phyloP scores from a whole-genome alignment of 306 rosid species.

The Oemleria cerasiformis region DNA sequence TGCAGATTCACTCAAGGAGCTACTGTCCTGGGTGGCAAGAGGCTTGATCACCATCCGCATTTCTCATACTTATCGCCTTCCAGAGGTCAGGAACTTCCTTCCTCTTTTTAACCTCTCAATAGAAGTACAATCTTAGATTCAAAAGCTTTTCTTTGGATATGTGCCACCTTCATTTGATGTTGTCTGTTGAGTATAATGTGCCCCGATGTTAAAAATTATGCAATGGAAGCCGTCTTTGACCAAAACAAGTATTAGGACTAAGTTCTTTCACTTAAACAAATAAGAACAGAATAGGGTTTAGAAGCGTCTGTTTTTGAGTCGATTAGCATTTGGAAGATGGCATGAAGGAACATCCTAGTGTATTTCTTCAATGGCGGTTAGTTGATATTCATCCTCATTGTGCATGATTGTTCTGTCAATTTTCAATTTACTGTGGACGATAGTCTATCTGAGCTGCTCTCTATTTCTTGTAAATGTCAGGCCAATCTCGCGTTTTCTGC shows the following conservation, averaged over 20 bases:
- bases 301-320: background rate
- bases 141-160: background rate
- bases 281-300: background rate
- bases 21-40: slow-evolving; percentile 68
- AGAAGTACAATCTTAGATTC: background rate
- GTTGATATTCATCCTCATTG: background rate
- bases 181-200: background rate
- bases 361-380: background rate
- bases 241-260: too few species aligned
- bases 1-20: slow-evolving; percentile 73
- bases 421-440: slow-evolving; percentile 1
- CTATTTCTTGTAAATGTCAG: slow-evolving; percentile 46
- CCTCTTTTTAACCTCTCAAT: background rate
- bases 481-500: slow-evolving; percentile 84
- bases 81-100: slow-evolving; percentile 61
- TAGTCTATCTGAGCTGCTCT: slow-evolving; percentile 20
- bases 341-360: background rate
- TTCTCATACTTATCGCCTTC: slow-evolving; percentile 64
- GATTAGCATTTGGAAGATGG: background rate
- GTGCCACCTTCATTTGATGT: background rate
- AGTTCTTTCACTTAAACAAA: too few species aligned
- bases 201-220: background rate
- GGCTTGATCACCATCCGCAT: slow-evolving; percentile 75
- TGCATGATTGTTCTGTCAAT: background rate
- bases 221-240: background rate